A percentile compares a stretch with the other conserved stretches of the same genome.
Evolutionary conservation across 768 basidiomycete species (phyloP).

Genomic region (Russula foetens): DNA sequence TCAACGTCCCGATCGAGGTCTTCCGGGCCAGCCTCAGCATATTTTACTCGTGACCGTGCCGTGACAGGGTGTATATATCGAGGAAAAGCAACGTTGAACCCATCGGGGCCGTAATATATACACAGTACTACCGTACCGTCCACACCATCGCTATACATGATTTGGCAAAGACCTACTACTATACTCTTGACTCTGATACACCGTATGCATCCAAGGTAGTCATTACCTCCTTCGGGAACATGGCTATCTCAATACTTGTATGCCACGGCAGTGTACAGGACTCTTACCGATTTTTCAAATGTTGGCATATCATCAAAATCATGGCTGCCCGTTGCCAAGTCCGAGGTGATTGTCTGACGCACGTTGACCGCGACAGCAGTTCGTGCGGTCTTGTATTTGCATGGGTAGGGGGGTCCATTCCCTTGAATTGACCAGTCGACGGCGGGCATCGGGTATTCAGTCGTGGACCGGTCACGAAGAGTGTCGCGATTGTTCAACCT

Average conservation of each 20-base stretch:
- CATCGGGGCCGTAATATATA: background rate
- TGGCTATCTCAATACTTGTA: background rate
- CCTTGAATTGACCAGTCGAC: background rate
- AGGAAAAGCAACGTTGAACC: background rate
- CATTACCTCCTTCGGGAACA: background rate
- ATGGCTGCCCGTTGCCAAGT: background rate
- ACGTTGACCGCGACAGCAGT: background rate
- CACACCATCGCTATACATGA: background rate
- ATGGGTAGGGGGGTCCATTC: background rate
- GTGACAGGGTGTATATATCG: too few relatives aligned
- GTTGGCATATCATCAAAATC: background rate
- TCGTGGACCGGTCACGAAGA: background rate
- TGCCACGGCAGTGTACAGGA: background rate
- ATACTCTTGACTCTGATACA: background rate
- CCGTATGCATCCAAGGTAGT: background rate
- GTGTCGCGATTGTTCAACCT: constrained; percentile 9
- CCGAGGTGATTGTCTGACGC: background rate
- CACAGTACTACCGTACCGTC: background rate
- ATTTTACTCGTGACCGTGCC: too few relatives aligned
- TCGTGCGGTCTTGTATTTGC: background rate
- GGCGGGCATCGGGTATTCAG: too few relatives aligned
- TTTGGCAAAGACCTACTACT: background rate
- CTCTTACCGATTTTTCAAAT: background rate
- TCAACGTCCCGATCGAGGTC: background rate
- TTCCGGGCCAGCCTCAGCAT: too few relatives aligned